Conservation (phyloP, 2,329 filamentous ascomycete genomes). For the Didymella segeticola region DNA sequence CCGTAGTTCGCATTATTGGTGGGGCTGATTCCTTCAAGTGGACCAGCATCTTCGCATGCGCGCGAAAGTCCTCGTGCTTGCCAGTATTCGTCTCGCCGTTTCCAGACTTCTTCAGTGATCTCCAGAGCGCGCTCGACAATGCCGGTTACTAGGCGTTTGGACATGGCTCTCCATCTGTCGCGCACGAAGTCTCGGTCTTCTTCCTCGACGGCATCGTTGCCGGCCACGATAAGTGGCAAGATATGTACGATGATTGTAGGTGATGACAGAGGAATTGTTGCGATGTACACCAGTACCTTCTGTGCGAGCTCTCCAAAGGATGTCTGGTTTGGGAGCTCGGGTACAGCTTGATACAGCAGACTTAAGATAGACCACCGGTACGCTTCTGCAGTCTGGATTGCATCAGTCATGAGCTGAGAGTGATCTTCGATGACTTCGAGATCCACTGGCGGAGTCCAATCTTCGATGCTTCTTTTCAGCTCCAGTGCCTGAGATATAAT, state of each 20-base stretch:
- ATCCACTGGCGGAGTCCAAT: conserved; percentile 63
- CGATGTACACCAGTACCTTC: conserved; percentile 66
- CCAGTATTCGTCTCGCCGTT: conserved; percentile 64
- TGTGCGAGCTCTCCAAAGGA: conserved; percentile 64
- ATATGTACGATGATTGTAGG: conserved; percentile 72
- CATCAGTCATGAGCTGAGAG: conserved; percentile 65
- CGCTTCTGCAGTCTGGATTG: conserved; percentile 69
- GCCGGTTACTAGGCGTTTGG: conserved; percentile 67
- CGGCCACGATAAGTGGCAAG: conserved; percentile 70
- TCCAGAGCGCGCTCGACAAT: conserved; percentile 69
- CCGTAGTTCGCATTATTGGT: conserved; percentile 13
- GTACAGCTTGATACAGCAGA: conserved; percentile 70
- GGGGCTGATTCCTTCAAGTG: conserved; percentile 1
- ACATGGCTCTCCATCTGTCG: conserved; percentile 67
- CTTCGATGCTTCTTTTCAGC: conserved; percentile 65
- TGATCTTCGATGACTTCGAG: conserved; percentile 67
- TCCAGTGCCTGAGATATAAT: conserved; percentile 67
- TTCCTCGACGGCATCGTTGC: conserved; percentile 65
- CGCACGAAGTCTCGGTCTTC: conserved; percentile 70
- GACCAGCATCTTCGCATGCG: background rate
- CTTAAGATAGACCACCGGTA: conserved; percentile 70
- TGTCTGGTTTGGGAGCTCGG: conserved; percentile 67
- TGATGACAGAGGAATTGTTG: conserved; percentile 67
- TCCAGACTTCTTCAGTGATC: conserved; percentile 70
- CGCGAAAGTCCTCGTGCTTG: conserved; percentile 30